phyloP scores from a whole-genome alignment of 768 basidiomycete species.

The Tricholomella constricta region DNA sequence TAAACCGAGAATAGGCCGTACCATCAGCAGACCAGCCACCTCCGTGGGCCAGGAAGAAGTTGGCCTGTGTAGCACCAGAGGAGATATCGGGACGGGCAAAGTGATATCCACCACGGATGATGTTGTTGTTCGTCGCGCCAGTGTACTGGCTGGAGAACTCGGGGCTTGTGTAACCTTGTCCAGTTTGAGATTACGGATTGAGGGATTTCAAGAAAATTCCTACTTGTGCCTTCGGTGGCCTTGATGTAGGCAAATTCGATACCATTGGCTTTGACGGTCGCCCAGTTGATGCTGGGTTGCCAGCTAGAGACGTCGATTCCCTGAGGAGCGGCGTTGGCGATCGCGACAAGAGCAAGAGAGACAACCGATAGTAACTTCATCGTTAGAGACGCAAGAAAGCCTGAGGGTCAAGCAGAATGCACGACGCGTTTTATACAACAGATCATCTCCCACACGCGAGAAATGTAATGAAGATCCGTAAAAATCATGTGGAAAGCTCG shows the following conservation, averaged over 20 bases:
- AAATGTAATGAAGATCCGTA: neutral
- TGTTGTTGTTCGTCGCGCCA: slow-evolving; percentile 54
- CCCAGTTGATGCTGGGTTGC: slow-evolving; percentile 55
- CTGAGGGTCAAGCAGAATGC: neutral
- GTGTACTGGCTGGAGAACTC: slow-evolving; percentile 52
- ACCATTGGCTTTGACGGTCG: slow-evolving; percentile 49
- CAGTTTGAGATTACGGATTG: neutral
- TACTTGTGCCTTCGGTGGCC: slow-evolving; percentile 52
- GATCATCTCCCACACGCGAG: neutral
- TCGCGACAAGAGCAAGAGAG: slow-evolving; percentile 15
- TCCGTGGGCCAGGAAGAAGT: slow-evolving; percentile 58
- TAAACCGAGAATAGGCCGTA: neutral
- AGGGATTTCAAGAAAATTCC: neutral
- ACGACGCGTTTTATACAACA: slow-evolving; percentile 9
- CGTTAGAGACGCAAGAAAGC: neutral
- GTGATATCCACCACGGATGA: slow-evolving; percentile 54
- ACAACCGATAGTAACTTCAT: slow-evolving; percentile 20
- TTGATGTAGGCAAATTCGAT: slow-evolving; percentile 64
- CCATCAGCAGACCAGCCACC: slow-evolving; percentile 36
- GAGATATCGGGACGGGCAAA: slow-evolving; percentile 52
- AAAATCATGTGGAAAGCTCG: slow-evolving; percentile 4
- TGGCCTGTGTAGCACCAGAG: slow-evolving; percentile 60
- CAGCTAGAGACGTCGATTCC: slow-evolving; percentile 60
- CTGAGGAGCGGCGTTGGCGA: slow-evolving; percentile 32
- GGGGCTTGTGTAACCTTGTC: slow-evolving; percentile 40